Evolutionary conservation across 108 stramenopile species (phyloP).

Genomic region (Parietichytrium sp.): DNA sequence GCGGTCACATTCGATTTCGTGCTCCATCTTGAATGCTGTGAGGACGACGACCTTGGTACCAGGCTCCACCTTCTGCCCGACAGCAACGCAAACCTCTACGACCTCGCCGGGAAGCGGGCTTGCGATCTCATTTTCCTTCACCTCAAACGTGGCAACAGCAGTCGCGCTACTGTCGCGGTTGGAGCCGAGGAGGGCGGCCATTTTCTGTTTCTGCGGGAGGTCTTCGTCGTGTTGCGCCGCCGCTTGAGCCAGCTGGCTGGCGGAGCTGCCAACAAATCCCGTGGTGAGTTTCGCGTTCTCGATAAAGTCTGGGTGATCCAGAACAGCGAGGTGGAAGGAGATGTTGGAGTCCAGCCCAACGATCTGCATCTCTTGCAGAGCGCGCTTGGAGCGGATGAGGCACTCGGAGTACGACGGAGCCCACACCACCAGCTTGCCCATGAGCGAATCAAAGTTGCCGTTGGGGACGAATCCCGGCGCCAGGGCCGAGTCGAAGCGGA

Average conservation of each 20-base stretch:
- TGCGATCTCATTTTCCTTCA: constrained; percentile 65
- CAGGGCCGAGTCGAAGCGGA: constrained; percentile 79
- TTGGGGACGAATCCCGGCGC: background rate
- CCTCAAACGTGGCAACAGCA: background rate
- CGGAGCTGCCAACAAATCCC: constrained; percentile 72
- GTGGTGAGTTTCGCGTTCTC: constrained; percentile 74
- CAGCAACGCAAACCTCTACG: constrained; percentile 78
- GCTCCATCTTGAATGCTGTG: constrained; percentile 97
- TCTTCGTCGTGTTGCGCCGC: background rate
- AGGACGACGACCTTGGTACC: constrained; percentile 83
- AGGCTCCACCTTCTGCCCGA: constrained; percentile 78
- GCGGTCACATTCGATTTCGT: constrained; percentile 61
- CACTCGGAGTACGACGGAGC: constrained; percentile 74
- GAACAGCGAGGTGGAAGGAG: constrained; percentile 80
- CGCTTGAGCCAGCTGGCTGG: background rate
- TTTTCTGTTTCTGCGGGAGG: constrained; percentile 70
- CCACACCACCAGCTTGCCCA: constrained; percentile 88
- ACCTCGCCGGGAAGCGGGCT: constrained; percentile 94
- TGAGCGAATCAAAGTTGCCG: constrained; percentile 86
- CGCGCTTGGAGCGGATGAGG: constrained; percentile 77
- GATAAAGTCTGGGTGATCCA: constrained; percentile 76
- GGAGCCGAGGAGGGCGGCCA: constrained; percentile 69
- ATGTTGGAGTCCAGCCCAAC: constrained; percentile 87
- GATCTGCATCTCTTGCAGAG: constrained; percentile 83
- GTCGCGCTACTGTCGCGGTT: background rate